Evolutionary conservation across 306 rosid species (phyloP).

Genomic region (Nissolia schottii): DNA sequence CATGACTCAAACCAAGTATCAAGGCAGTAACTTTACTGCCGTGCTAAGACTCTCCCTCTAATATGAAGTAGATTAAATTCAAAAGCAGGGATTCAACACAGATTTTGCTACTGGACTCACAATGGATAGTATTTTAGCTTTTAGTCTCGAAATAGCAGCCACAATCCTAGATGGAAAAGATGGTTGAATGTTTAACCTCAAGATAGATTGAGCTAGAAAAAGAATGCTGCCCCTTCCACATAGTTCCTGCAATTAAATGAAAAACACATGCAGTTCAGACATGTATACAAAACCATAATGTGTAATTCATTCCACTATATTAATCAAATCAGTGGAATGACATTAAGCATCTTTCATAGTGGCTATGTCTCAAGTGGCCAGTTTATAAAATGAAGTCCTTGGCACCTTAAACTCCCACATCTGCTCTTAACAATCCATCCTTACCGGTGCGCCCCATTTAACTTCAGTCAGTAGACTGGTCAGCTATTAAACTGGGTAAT

Average conservation of each 20-base stretch:
- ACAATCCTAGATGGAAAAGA: conserved; percentile 47
- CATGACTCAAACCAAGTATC: neutral
- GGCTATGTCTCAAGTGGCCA: neutral
- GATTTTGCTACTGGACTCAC: conserved; percentile 46
- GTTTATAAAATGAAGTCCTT: conserved; percentile 10
- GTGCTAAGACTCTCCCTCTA: conserved; percentile 19
- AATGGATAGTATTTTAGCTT: conserved; percentile 68
- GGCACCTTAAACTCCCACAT: conserved; percentile 1
- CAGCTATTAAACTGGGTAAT: neutral
- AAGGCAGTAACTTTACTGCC: neutral
- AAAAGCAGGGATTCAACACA: conserved; percentile 1
- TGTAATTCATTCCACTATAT: neutral
- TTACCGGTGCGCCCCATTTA: neutral
- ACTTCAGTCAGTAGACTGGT: neutral
- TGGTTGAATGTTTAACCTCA: conserved; percentile 49
- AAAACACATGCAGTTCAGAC: conserved; percentile 6
- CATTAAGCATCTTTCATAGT: conserved; percentile 8
- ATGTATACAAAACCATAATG: neutral
- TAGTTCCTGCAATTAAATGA: conserved; percentile 53
- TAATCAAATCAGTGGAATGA: conserved; percentile 1
- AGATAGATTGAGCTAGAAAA: conserved; percentile 63
- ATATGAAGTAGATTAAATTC: conserved; percentile 25
- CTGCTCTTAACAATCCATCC: neutral
- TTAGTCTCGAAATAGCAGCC: conserved; percentile 76
- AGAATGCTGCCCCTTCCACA: conserved; percentile 83